phyloP scores from a whole-genome alignment of 2,329 filamentous ascomycete genomes.

The Fusarium multiceps region DNA sequence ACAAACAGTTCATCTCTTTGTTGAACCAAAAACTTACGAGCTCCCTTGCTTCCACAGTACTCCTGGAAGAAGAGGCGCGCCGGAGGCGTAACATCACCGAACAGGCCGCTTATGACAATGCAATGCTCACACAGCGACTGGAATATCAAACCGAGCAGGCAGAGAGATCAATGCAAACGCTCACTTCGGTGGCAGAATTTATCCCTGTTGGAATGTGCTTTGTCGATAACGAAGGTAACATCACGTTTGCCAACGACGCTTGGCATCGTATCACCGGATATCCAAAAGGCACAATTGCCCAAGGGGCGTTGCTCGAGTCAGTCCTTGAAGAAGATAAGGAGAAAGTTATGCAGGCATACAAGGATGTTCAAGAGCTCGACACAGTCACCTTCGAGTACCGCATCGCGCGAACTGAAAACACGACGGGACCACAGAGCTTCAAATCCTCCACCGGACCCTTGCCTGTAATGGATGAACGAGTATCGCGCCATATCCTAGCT shows the following conservation, averaged over 20 bases:
- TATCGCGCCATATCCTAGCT: slow-evolving; percentile 59
- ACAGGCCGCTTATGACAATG: slow-evolving; percentile 74
- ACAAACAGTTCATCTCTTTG: slow-evolving; percentile 72
- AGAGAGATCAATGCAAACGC: slow-evolving; percentile 69
- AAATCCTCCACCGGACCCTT: slow-evolving; percentile 35
- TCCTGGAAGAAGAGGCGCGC: slow-evolving; percentile 77
- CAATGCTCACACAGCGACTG: slow-evolving; percentile 73
- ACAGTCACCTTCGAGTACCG: slow-evolving; percentile 62
- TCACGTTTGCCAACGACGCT: slow-evolving; percentile 78
- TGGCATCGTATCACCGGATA: slow-evolving; percentile 67
- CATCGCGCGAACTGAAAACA: slow-evolving; percentile 28
- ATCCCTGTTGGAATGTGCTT: slow-evolving; percentile 81
- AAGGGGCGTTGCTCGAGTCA: slow-evolving; percentile 56
- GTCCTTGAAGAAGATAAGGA: slow-evolving; percentile 60
- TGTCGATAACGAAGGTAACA: slow-evolving; percentile 70
- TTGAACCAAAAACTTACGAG: slow-evolving; percentile 70
- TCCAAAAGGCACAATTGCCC: slow-evolving; percentile 48
- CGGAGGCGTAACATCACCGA: slow-evolving; percentile 61
- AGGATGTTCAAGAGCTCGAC: slow-evolving; percentile 52
- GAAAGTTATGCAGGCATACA: slow-evolving; percentile 56
- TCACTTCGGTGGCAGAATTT: slow-evolving; percentile 77
- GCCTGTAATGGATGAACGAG: slow-evolving; percentile 45
- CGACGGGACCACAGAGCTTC: slow-evolving; percentile 7
- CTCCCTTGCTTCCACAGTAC: slow-evolving; percentile 75
- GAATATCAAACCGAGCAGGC: slow-evolving; percentile 65